phyloP scores from a whole-genome alignment of 2,329 filamentous ascomycete species.

The Nigrospora sphaerica region DNA sequence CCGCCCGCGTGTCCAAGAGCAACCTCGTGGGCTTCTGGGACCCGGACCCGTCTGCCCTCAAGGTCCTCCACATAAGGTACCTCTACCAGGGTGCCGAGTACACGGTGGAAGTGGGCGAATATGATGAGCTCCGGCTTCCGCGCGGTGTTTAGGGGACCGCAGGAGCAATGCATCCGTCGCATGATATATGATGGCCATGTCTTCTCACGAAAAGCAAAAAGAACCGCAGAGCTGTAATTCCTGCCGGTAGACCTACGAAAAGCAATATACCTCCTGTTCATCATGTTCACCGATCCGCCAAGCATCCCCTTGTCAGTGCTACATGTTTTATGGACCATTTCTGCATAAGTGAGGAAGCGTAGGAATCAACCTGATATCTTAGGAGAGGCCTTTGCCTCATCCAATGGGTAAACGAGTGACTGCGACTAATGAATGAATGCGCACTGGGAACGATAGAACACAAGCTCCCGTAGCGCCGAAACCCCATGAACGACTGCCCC shows the following conservation, averaged over 20 bases:
- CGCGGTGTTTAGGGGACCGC: not conserved
- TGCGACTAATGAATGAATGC: not conserved
- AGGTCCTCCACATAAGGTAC: conserved; percentile 39
- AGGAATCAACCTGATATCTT: too few relatives aligned
- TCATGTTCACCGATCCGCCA: not conserved
- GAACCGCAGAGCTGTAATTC: not conserved
- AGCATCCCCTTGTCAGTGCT: not conserved
- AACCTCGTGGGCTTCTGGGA: conserved; percentile 45
- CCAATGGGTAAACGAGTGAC: not conserved
- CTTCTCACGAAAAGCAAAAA: not conserved
- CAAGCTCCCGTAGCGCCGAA: too few relatives aligned
- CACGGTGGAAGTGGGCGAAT: conserved; percentile 26
- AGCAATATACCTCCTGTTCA: not conserved
- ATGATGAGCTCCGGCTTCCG: conserved; percentile 27
- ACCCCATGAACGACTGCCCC: too few relatives aligned
- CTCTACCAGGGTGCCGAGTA: conserved; percentile 27
- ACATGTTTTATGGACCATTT: not conserved
- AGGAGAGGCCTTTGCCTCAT: too few relatives aligned
- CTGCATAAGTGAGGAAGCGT: too few relatives aligned
- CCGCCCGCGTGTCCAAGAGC: conserved; percentile 32
- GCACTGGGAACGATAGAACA: not conserved
- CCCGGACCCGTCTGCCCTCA: conserved; percentile 33
- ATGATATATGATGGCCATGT: too few relatives aligned
- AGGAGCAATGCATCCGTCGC: not conserved
- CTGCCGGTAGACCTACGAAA: not conserved